Percentiles rank a stretch among this genome's conserved stretches.
phyloP scores from a whole-genome alignment of 1,284 basidiomycete genomes.

The Ganoderma multipileum region DNA sequence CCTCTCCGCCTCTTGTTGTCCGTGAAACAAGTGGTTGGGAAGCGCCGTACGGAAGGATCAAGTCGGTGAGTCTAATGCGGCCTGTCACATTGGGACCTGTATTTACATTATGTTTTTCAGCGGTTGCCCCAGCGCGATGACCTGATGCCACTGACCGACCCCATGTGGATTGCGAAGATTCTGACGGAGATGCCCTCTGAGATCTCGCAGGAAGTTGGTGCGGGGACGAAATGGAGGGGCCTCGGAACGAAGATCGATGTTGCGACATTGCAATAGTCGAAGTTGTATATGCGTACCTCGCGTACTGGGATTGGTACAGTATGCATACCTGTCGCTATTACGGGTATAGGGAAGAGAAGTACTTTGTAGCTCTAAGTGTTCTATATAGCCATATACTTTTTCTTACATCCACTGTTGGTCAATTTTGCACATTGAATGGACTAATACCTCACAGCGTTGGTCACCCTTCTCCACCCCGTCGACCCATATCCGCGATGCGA shows the following conservation, averaged over 20 bases:
- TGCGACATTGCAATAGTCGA: slow-evolving; percentile 25
- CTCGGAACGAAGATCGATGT: slow-evolving; percentile 61
- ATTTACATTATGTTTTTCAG: slow-evolving; percentile 44
- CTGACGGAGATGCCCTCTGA: slow-evolving; percentile 71
- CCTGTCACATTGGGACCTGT: not conserved
- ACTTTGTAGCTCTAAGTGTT: not conserved
- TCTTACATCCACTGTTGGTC: not conserved
- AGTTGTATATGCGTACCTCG: not conserved
- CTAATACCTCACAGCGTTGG: not conserved
- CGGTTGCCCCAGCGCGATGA: slow-evolving; percentile 84
- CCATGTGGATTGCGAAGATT: slow-evolving; percentile 84
- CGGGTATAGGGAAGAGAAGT: not conserved
- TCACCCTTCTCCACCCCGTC: not conserved
- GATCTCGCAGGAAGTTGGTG: slow-evolving; percentile 64
- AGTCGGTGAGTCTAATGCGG: slow-evolving; percentile 58
- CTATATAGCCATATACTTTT: not conserved
- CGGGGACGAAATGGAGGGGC: slow-evolving; percentile 82
- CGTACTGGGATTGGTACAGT: not conserved
- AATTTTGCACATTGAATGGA: not conserved
- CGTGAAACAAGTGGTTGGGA: slow-evolving; percentile 91
- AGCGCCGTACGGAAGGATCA: slow-evolving; percentile 84
- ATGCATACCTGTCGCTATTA: not conserved
- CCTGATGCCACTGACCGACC: slow-evolving; percentile 88
- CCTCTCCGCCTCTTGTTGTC: slow-evolving; percentile 67
- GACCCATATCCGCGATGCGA: not conserved